Base-by-base conservation (phyloP, 495 filamentous ascomycete genomes). In the Podospora tetraspora region DNA sequence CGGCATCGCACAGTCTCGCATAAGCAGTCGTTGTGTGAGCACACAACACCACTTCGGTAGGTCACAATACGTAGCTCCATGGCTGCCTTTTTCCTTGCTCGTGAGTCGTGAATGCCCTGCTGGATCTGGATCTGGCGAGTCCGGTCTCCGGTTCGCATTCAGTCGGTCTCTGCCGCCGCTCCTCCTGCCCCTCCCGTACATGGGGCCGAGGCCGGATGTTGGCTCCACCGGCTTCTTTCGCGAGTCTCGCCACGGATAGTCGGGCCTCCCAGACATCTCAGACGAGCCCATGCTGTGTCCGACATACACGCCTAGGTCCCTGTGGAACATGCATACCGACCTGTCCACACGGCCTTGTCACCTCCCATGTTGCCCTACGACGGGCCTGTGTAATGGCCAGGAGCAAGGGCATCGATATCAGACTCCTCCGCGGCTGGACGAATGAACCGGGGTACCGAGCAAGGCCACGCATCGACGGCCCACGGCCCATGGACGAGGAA, bases 381-480 rank as follows among this genome's bases (percentile, higher is more conserved):
- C 16, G 64, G 30, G 22, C 57, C 56, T 59, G 56, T 68, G 66
- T 30, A 10, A 63, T 62, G 62, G 67, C 67, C 22, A 25, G 56
- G 62, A 64, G 13, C 63, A 8, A 52, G 43, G 19, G 43, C 63
- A 32, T 61, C 60, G 67, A 69, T 64, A 64, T 64, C 62, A 68
- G 13, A 43, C 37, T 59, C 67, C 19, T 19, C 61, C 43, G 57
- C 57, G 13, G 61, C 67, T 68, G 57, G 62, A 69, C 22, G 58
- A 30, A 60, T 27, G 67, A 57, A 24, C 52, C 52, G 22, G 52
- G 52, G 66, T 63, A 52, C 21, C 60, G 66, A 34, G 61, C 19
- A 24, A 10, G 27, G 16, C 37, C 37, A 43, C 13, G 13, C 37
- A 16, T n/a, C 37, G 5, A 52, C 37, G 16, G 37, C 37, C 16